Evolutionary conservation across 805 yeast genomes (phyloP).

Genomic region (Candida sakaeoensis): DNA sequence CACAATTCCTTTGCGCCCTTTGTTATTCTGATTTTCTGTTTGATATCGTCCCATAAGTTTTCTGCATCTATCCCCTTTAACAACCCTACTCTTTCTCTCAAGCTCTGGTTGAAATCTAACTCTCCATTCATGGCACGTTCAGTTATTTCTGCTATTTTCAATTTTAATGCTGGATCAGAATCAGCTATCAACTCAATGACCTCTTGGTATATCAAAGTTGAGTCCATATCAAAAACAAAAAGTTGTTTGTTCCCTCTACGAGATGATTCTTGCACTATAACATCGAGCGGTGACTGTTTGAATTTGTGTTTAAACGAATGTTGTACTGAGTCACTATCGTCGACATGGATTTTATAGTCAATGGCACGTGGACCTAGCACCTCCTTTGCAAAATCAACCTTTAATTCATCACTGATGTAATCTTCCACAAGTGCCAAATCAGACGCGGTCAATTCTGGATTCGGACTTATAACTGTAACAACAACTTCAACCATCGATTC

Average conservation of each 20-base stretch:
- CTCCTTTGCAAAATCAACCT: background rate
- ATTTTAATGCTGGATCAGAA: conserved; percentile 86
- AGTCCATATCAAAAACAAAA: conserved; percentile 95
- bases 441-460: background rate
- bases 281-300: conserved; percentile 8
- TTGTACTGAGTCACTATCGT: conserved; percentile 10
- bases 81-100: conserved; percentile 70
- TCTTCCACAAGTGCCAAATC: background rate
- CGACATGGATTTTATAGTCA: conserved; percentile 16
- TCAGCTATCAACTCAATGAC: conserved; percentile 90
- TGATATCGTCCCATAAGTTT: conserved; percentile 74
- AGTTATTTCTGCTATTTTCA: conserved; percentile 82
- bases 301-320: conserved; percentile 8
- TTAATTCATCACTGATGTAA: background rate
- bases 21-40: conserved; percentile 68
- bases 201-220: conserved; percentile 92
- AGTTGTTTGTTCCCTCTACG: conserved; percentile 44
- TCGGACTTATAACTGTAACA: conserved; percentile 1
- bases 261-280: conserved; percentile 26
- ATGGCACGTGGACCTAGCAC: conserved; percentile 20
- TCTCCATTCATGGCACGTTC: conserved; percentile 97
- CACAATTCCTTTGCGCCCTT: conserved; percentile 79
- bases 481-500: background rate
- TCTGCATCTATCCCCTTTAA: conserved; percentile 76
- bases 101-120: conserved; percentile 81